These are phyloP conservation scores for Coelastrella sp. DNA, from an alignment of 139 green algal genomes.

Conservation along the genomic window DNA sequence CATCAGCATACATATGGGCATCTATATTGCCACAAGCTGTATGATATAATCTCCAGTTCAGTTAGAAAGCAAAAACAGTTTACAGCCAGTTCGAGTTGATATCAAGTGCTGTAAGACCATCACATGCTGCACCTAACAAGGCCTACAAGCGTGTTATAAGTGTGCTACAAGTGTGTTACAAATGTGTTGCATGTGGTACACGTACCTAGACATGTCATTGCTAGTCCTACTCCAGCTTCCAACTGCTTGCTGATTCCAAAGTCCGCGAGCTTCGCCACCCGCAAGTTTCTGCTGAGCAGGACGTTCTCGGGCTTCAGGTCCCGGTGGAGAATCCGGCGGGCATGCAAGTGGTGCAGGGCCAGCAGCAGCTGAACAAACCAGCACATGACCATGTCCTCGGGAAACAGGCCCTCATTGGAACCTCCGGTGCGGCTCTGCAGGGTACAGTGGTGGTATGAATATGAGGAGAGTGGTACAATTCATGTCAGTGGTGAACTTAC, in stretches of 20 bases:
- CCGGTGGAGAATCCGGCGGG: conserved; percentile 65
- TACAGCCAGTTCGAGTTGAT: too few species aligned
- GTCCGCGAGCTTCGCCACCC: conserved; percentile 85
- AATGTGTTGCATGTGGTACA: too few species aligned
- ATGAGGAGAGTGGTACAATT: not conserved
- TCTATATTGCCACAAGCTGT: too few species aligned
- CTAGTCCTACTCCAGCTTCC: conserved; percentile 69
- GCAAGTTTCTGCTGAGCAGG: conserved; percentile 51
- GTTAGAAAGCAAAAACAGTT: too few species aligned
- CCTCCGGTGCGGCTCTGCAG: conserved; percentile 26
- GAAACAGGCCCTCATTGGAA: conserved; percentile 52
- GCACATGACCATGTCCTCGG: conserved; percentile 66
- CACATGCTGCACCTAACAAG: too few species aligned
- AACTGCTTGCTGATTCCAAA: conserved; percentile 88
- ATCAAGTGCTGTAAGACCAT: too few species aligned
- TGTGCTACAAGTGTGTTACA: too few species aligned
- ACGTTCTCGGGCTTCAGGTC: conserved; percentile 70
- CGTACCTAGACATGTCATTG: conserved; percentile 61
- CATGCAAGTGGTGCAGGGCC: conserved; percentile 71
- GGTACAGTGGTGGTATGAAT: not conserved
- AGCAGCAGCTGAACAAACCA: conserved; percentile 75
- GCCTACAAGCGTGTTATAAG: too few species aligned
- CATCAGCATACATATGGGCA: too few species aligned
- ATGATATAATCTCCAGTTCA: too few species aligned
- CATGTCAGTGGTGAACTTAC: too few species aligned